Conservation (phyloP, 257 asterid genomes). For the Nicotiana tabacum region DNA sequence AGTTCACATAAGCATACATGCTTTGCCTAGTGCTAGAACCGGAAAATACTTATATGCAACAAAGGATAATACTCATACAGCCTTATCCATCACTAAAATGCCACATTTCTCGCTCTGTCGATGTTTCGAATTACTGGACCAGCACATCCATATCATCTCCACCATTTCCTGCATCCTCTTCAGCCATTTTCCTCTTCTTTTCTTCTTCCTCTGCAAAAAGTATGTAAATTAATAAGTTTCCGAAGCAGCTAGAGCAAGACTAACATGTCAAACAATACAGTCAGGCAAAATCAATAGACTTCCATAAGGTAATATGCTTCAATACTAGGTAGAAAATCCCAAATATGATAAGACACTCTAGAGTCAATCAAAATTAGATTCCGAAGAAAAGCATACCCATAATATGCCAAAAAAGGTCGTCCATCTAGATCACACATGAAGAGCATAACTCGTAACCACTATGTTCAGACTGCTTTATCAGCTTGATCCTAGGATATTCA, state of each 20-base stretch:
- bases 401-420: too few species aligned
- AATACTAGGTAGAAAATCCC: too few species aligned
- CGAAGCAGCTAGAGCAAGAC: not conserved
- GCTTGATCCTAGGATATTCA: too few species aligned
- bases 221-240: not conserved
- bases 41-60: not conserved
- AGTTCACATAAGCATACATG: too few species aligned
- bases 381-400: too few species aligned
- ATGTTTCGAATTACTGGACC: not conserved
- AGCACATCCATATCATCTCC: not conserved
- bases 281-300: not conserved
- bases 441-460: too few species aligned
- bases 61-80: not conserved
- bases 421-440: too few species aligned
- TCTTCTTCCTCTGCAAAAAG: conserved; percentile 24
- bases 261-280: not conserved
- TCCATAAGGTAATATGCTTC: too few species aligned
- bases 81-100: not conserved
- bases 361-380: too few species aligned
- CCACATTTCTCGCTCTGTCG: not conserved
- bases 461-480: too few species aligned
- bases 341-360: too few species aligned
- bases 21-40: too few species aligned
- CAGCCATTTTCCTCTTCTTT: conserved; percentile 24
- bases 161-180: conserved; percentile 13